Percentiles rank a stretch among this genome's conserved stretches.
Evolutionary conservation across 2,329 filamentous ascomycete species (phyloP).

Genomic region (Helotiales sp.): DNA sequence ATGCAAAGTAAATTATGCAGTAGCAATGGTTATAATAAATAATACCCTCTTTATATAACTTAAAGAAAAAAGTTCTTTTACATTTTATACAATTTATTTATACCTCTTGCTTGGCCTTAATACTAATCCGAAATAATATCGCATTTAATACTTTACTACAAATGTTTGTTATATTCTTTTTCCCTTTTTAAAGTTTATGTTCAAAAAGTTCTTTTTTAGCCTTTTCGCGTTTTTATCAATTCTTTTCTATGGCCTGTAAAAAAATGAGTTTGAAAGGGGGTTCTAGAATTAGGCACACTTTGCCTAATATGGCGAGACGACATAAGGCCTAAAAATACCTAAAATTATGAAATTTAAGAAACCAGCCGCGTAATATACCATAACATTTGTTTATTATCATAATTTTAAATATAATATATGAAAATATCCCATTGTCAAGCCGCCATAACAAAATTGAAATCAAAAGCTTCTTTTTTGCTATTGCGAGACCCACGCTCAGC

Average conservation of each 20-base stretch:
- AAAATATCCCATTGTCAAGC: neutral
- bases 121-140: no score
- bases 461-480: neutral
- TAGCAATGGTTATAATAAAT: no score
- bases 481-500: neutral
- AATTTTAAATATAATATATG: neutral
- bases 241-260: neutral
- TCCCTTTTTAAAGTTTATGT: no score
- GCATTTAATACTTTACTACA: no score
- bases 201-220: neutral
- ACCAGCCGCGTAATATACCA: neutral
- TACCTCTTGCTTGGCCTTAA: no score
- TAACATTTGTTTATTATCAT: neutral
- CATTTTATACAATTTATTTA: no score
- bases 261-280: neutral
- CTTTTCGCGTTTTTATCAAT: neutral
- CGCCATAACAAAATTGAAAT: neutral
- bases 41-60: no score
- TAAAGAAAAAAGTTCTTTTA: no score
- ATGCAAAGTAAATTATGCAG: no score
- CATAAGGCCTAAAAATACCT: neutral
- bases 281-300: neutral
- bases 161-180: no score
- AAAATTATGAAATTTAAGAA: neutral
- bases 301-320: no score